A percentile compares a stretch with the other conserved stretches of the same genome.
Conservation (phyloP, 495 filamentous ascomycete genomes). For the Penicillium crystallinum region DNA sequence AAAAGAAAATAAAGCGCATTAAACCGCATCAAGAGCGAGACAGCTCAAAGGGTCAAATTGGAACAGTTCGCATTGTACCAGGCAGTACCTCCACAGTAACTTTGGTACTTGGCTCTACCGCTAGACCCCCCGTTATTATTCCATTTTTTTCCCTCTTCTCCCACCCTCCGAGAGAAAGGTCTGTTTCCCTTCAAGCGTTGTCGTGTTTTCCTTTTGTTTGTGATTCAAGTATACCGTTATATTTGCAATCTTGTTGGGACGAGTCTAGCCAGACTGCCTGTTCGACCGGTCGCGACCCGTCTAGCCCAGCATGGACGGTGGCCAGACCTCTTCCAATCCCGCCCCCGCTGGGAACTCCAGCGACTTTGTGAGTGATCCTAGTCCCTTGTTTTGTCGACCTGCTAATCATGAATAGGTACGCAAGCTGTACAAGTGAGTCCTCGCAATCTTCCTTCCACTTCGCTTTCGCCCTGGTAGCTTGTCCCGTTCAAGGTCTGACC, state of each 20-base stretch:
- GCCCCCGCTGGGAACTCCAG: constrained; percentile 65
- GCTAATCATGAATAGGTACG: constrained; percentile 64
- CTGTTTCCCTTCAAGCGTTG: constrained; percentile 14
- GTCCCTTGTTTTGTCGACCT: not conserved
- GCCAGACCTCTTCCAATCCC: constrained; percentile 45
- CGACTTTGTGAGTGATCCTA: constrained; percentile 63
- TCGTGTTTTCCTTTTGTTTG: constrained; percentile 15
- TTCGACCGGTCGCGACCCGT: constrained; percentile 47
- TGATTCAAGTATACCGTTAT: constrained; percentile 1
- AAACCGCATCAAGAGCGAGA: too few species aligned
- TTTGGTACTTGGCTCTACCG: constrained; percentile 27
- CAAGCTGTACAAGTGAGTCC: constrained; percentile 91
- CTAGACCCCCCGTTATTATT: constrained; percentile 11
- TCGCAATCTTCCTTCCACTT: not conserved
- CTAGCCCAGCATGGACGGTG: constrained; percentile 49
- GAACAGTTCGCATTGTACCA: constrained; percentile 5
- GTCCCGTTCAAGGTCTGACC: not conserved
- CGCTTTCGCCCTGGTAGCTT: not conserved
- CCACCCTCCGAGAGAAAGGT: constrained; percentile 4
- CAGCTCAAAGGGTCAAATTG: too few species aligned
- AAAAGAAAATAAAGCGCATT: not conserved
- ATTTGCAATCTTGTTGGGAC: constrained; percentile 14
- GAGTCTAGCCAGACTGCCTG: constrained; percentile 32
- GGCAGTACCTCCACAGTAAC: constrained; percentile 22
- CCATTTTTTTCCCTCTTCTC: constrained; percentile 19